Percentiles rank a stretch among this genome's conserved stretches.
phyloP scores from a whole-genome alignment of 169 alveolate species.

The Toxoplasma gondii region DNA sequence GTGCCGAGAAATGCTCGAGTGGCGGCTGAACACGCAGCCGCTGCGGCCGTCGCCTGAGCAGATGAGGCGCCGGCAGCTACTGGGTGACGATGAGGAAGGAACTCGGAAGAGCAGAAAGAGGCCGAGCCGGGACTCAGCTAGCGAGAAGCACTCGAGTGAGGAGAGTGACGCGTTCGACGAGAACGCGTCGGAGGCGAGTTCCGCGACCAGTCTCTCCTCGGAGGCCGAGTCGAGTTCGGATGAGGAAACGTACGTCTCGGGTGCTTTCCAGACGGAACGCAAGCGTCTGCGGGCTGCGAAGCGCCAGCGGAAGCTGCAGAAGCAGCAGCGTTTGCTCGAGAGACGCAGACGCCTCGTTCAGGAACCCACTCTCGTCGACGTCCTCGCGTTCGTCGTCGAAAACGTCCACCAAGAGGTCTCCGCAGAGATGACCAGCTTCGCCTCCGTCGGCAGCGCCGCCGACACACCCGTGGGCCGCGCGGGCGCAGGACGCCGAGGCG shows the following conservation, averaged over 20 bases:
- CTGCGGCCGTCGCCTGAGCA: conserved; percentile 46
- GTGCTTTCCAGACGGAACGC: conserved; percentile 34
- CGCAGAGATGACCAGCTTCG: neutral
- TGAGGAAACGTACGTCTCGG: conserved; percentile 61
- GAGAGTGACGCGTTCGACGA: conserved; percentile 61
- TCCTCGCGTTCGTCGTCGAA: neutral
- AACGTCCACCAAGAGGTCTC: neutral
- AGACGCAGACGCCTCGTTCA: neutral
- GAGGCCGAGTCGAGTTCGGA: conserved; percentile 35
- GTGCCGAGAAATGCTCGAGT: conserved; percentile 41
- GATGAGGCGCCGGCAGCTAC: conserved; percentile 28
- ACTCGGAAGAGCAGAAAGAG: neutral
- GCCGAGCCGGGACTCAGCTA: neutral
- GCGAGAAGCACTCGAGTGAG: conserved; percentile 56
- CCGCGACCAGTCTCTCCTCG: neutral
- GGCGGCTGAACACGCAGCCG: conserved; percentile 45
- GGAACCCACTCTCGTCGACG: conserved; percentile 9
- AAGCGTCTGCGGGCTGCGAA: conserved; percentile 13
- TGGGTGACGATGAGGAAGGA: neutral
- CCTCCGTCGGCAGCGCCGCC: conserved; percentile 8
- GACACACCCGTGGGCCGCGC: neutral
- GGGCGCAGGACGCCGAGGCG: neutral
- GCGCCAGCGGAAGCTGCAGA: conserved; percentile 33
- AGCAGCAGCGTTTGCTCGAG: conserved; percentile 33
- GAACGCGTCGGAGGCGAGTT: neutral